A percentile compares a stretch with the other conserved stretches of the same genome.
Conservation (phyloP, 2,329 filamentous ascomycete species). For the Cercospora zeae-maydis region DNA sequence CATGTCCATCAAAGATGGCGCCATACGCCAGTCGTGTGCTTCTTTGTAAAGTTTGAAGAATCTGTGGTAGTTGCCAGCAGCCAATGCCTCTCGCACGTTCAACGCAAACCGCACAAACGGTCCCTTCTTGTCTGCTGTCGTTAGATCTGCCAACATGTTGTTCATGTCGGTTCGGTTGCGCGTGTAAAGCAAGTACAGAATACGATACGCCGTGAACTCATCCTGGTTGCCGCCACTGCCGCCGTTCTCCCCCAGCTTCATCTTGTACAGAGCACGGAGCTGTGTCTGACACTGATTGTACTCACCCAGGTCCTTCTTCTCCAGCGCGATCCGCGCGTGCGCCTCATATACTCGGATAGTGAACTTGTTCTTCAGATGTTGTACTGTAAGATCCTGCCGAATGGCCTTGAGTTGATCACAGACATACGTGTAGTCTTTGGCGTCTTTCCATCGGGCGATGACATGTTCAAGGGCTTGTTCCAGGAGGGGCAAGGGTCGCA, state of each 20-base stretch:
- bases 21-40: conserved; percentile 70
- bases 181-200: conserved; percentile 98
- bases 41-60: conserved; percentile 96
- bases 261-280: conserved; percentile 82
- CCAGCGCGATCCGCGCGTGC: conserved; percentile 92
- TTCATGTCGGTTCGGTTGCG: conserved; percentile 98
- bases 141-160: conserved; percentile 98
- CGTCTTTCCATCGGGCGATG: conserved; percentile 90
- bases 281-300: conserved; percentile 99
- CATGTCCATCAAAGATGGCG: conserved; percentile 98
- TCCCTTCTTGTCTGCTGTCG: conserved; percentile 88
- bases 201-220: conserved; percentile 99
- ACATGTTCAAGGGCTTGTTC: conserved; percentile 81
- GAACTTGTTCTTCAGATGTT: conserved; percentile 94
- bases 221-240: conserved; percentile 70
- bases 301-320: conserved; percentile 99
- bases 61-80: conserved; percentile 92
- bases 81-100: conserved; percentile 83
- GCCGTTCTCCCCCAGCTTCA: conserved; percentile 75
- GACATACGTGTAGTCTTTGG: conserved; percentile 94
- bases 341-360: conserved; percentile 96
- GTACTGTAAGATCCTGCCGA: conserved; percentile 95
- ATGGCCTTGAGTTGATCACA: conserved; percentile 99
- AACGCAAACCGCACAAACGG: conserved; percentile 83
- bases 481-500: conserved; percentile 77